Conservation (phyloP, 768 basidiomycete species). For the Rhizopogon salebrosus region DNA sequence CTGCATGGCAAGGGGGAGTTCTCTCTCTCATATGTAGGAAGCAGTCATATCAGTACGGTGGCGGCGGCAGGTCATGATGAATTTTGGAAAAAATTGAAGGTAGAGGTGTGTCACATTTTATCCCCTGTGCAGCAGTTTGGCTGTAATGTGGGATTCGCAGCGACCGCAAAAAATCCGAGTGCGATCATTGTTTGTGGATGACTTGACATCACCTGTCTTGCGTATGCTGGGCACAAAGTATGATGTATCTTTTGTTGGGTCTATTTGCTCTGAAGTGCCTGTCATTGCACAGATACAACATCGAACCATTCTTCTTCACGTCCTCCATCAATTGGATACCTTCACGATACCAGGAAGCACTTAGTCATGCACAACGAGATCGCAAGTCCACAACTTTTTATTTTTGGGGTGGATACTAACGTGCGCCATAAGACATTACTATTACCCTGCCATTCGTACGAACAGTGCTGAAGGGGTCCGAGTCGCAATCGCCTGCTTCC, state of each 20-base stretch:
- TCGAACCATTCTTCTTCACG: constrained; percentile 65
- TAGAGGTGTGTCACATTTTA: constrained; percentile 27
- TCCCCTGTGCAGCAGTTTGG: background rate
- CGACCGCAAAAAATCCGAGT: constrained; percentile 35
- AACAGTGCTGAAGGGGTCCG: constrained; percentile 14
- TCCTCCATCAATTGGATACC: constrained; percentile 66
- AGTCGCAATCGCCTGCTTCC: background rate
- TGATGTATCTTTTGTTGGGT: constrained; percentile 1
- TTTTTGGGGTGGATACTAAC: background rate
- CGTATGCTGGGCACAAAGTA: constrained; percentile 55
- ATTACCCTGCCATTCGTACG: constrained; percentile 50
- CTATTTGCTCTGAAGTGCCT: background rate
- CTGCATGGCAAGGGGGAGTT: constrained; percentile 7
- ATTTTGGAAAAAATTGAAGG: constrained; percentile 31
- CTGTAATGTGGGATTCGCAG: constrained; percentile 17
- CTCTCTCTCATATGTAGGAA: background rate
- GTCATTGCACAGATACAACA: constrained; percentile 35
- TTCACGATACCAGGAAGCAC: constrained; percentile 53
- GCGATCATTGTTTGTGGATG: constrained; percentile 46
- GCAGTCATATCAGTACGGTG: background rate
- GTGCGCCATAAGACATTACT: constrained; percentile 43
- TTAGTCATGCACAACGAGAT: constrained; percentile 36
- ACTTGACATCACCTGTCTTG: constrained; percentile 44
- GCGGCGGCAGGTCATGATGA: constrained; percentile 12
- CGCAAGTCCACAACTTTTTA: constrained; percentile 35